phyloP scores from a whole-genome alignment of 2,329 filamentous ascomycete genomes.

The Cryphonectria radicalis region DNA sequence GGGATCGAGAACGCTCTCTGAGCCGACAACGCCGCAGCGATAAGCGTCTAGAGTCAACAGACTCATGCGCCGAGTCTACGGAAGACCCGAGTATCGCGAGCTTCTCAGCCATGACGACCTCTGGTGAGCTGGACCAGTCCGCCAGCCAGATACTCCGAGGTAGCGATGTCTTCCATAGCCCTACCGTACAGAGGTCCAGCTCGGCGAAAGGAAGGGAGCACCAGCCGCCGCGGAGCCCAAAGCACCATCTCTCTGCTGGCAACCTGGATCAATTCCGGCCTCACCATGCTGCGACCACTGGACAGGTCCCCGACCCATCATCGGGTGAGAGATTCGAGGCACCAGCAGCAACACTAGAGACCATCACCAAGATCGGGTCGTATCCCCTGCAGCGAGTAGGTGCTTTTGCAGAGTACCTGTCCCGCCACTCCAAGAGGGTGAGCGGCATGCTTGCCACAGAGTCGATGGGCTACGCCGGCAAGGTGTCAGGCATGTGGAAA shows the following conservation, averaged over 20 bases:
- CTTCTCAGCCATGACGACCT: slow-evolving; percentile 70
- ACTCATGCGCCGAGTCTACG: slow-evolving; percentile 75
- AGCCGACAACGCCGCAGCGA: slow-evolving; percentile 55
- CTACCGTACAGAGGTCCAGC: slow-evolving; percentile 63
- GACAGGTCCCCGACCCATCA: slow-evolving; percentile 40
- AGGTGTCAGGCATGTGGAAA: slow-evolving; percentile 96
- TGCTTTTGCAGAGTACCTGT: slow-evolving; percentile 81
- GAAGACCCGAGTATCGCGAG: slow-evolving; percentile 66
- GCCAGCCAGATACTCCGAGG: slow-evolving; percentile 88
- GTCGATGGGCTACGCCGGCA: slow-evolving; percentile 95
- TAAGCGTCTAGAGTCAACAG: slow-evolving; percentile 62
- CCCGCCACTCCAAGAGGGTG: slow-evolving; percentile 78
- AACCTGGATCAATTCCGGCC: slow-evolving; percentile 26
- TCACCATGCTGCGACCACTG: slow-evolving; percentile 45
- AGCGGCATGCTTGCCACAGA: slow-evolving; percentile 82
- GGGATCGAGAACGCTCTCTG: slow-evolving; percentile 55
- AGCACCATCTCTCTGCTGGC: slow-evolving; percentile 6
- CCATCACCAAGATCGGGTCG: slow-evolving; percentile 63
- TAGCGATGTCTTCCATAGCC: slow-evolving; percentile 86
- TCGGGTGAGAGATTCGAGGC: slow-evolving; percentile 35
- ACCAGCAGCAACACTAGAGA: slow-evolving; percentile 53
- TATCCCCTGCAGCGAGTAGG: slow-evolving; percentile 85
- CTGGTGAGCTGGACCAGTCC: slow-evolving; percentile 74
- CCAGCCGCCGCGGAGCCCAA: slow-evolving; percentile 24
- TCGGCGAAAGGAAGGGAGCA: slow-evolving; percentile 40